Conservation (phyloP, 2,329 filamentous ascomycete species). For the Botrytis hyacinthi region DNA sequence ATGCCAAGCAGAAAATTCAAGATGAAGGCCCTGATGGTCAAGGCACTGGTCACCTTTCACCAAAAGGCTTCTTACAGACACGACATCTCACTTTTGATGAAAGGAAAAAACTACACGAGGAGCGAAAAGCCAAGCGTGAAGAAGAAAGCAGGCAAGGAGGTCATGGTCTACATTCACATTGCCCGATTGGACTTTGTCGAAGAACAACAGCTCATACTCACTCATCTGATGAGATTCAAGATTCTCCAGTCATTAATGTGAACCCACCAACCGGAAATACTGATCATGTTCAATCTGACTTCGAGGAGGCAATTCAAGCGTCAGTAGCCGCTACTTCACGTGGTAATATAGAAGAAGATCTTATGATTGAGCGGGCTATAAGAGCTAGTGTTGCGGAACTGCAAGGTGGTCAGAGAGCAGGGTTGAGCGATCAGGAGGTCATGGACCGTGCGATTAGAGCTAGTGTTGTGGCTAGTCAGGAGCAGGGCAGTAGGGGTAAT, state of each 20-base stretch:
- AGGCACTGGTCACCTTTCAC: slow-evolving; percentile 29
- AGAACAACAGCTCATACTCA: slow-evolving; percentile 29
- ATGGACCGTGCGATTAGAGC: slow-evolving; percentile 50
- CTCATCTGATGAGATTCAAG: slow-evolving; percentile 27
- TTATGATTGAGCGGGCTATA: slow-evolving; percentile 69
- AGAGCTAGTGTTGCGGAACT: slow-evolving; percentile 66
- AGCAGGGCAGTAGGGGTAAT: neutral
- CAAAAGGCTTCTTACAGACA: slow-evolving; percentile 50
- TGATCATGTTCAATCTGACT: slow-evolving; percentile 52
- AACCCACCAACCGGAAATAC: slow-evolving; percentile 19
- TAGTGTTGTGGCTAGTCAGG: slow-evolving; percentile 40
- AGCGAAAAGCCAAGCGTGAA: slow-evolving; percentile 43
- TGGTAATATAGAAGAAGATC: slow-evolving; percentile 68
- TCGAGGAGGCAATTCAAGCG: slow-evolving; percentile 68
- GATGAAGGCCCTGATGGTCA: slow-evolving; percentile 35
- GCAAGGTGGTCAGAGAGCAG: slow-evolving; percentile 39
- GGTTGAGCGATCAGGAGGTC: slow-evolving; percentile 41
- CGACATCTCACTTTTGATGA: slow-evolving; percentile 51
- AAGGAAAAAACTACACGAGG: slow-evolving; percentile 49
- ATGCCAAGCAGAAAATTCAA: slow-evolving; percentile 41
- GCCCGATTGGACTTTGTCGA: slow-evolving; percentile 31
- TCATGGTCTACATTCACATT: slow-evolving; percentile 25
- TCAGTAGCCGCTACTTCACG: slow-evolving; percentile 69
- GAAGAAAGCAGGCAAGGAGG: slow-evolving; percentile 33
- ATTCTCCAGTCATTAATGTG: slow-evolving; percentile 18